Evolutionary conservation across 1,284 basidiomycete species (phyloP).

Genomic region (Moniliophthora roreri): DNA sequence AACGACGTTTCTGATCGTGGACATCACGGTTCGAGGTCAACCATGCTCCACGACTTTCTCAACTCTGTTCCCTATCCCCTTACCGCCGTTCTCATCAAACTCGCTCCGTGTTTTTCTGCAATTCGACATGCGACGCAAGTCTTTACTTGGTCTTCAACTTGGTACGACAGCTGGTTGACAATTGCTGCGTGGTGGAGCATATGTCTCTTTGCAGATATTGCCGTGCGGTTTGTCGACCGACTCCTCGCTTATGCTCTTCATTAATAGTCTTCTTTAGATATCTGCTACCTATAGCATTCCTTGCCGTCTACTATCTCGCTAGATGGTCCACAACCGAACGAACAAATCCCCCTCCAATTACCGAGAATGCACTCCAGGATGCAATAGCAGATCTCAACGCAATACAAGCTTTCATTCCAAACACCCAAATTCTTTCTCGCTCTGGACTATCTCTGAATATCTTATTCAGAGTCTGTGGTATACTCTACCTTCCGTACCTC

Average conservation of each 20-base stretch:
- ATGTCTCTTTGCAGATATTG: constrained; percentile 62
- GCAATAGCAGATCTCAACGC: constrained; percentile 55
- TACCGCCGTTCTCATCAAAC: constrained; percentile 53
- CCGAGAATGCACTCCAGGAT: constrained; percentile 62
- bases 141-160: constrained; percentile 58
- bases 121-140: constrained; percentile 53
- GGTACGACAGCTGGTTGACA: constrained; percentile 69
- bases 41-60: constrained; percentile 45
- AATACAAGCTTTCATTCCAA: constrained; percentile 52
- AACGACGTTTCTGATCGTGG: constrained; percentile 3
- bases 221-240: constrained; percentile 50
- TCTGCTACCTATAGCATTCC: constrained; percentile 40
- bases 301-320: constrained; percentile 32
- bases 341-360: constrained; percentile 37
- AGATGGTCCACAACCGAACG: constrained; percentile 27
- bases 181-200: constrained; percentile 75
- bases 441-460: constrained; percentile 27
- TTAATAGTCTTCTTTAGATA: constrained; percentile 33
- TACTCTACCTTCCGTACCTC: constrained; percentile 63
- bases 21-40: constrained; percentile 6
- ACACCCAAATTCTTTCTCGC: constrained; percentile 24
- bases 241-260: constrained; percentile 7
- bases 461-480: constrained; percentile 45
- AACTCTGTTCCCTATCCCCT: constrained; percentile 61
- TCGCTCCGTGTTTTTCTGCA: constrained; percentile 53